Evolutionary conservation across 345 rosid species (phyloP), one percentile per base, ranked within the genome.

Genomic region (Populus tremula): DNA sequence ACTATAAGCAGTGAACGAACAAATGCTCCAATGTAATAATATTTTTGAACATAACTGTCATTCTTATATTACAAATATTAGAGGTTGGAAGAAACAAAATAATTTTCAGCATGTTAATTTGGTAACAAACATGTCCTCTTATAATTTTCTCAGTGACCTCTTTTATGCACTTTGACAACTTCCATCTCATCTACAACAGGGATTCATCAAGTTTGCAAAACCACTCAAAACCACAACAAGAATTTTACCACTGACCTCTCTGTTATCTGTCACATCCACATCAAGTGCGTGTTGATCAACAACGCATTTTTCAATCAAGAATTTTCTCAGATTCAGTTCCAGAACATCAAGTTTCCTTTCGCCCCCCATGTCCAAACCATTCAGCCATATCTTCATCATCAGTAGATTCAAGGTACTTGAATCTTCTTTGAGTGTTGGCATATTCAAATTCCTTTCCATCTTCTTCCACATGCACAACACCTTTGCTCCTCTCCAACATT

Each of bases 301-400:
- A 1, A 1, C 21, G 6, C 33, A 23, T 39, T 49, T 38, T 0
- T 35, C 18, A 39, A 8, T 43, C 77, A 25, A 21, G 59, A 50
- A 36, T 25, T 49, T n/a, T 5, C 25, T 71, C 21, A 18, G 67
- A 6, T 39, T 17, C 73, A 25, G 16, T 16, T 11, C 13, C 36
- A 63, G 54, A 50, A 53, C 9, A 18, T 41, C 47, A 3, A 23
- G 31, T 47, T 77, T 47, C 74, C 59, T 20, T 71, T 54, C 70
- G 63, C 73, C 73, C 75, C 66, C 8, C 73, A 50, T 33, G 69
- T 13, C 80, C 85, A 84, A 93, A 93, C 97, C 97, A 94, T 36
- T 86, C 91, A 25, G 87, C 85, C 86, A 92, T 86, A 78, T 90
- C 94, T 77, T 88, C 95, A 71, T 90, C 93, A 64, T 77, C 87